Base-by-base conservation (phyloP, 78 protist species). In the Corallochytrium limacisporum region DNA sequence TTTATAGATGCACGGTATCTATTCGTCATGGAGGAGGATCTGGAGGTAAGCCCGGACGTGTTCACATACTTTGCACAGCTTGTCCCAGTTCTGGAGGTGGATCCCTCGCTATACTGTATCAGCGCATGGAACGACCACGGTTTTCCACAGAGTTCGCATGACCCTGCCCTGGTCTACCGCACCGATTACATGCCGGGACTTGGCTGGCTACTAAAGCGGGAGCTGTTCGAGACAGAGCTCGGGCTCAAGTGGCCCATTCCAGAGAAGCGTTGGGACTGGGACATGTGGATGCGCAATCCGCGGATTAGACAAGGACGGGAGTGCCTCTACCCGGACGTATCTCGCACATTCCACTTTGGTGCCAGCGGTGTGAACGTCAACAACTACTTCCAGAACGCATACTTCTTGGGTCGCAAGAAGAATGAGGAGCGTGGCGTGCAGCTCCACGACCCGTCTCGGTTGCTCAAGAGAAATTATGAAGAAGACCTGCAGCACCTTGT, bases 101-200 rank as follows among this genome's bases (percentile, higher is more conserved):
- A 79, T 33, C 22, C 53, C 10, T 29, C 81, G 1, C 39, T 90
- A 4, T 82, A 63, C 37, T 84, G 91, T 60, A 59, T 84, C 1
- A 74, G 85, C 28, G 90, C 88, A 1, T 90, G 84, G 86, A 87
- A 86, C 53, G 95, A 90, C 75, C 69, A 82, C 57, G 92, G 91
- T 9, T 65, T 71, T 60, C 20, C 3, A 0, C 20, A 24, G 57
- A 4, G 57, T n/a, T 4, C 26, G 26, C 57, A 3, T 8, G 84
- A 77, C 40, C 50, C 72, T 12, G 13, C 51, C 35, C 42, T 24
- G 35, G 65, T 90, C 32, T 69, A 85, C 50, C 57, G 92, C 48
- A 53, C 87, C 15, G 92, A 90, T 22, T 84, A 82, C 75, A 86
- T 90, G 67, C 95, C 95, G 1, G 95, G 95, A 2, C 51, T 90